phyloP scores from a whole-genome alignment of 306 rosid species.

The Glycyrrhiza uralensis region DNA sequence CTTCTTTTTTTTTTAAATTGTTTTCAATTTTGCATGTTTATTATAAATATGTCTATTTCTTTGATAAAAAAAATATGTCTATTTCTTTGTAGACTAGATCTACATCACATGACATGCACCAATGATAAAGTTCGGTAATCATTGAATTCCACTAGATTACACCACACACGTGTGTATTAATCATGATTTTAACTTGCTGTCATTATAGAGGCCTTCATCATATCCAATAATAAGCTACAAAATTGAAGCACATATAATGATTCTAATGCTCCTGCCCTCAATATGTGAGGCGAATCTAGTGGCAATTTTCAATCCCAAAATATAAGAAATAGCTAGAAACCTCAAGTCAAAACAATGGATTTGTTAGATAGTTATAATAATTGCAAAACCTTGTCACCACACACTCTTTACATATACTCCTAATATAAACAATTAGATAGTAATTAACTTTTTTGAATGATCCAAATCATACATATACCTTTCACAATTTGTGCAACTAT shows the following conservation, averaged over 20 bases:
- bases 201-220: constrained; percentile 1
- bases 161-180: background rate
- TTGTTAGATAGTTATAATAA: background rate
- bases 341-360: constrained; percentile 6
- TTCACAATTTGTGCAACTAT: background rate
- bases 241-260: constrained; percentile 2
- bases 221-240: background rate
- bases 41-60: background rate
- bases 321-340: background rate
- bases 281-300: background rate
- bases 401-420: background rate
- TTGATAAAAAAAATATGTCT: background rate
- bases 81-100: constrained; percentile 7
- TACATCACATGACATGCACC: too few relatives aligned
- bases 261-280: background rate
- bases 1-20: too few relatives aligned
- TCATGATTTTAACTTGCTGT: too few relatives aligned
- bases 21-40: too few relatives aligned
- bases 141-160: too few relatives aligned
- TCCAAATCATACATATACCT: background rate
- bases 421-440: too few relatives aligned
- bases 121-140: too few relatives aligned
- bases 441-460: background rate
- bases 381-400: background rate
- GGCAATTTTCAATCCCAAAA: background rate